Evolutionary conservation across 208 protist species (phyloP), one percentile per base, ranked within the genome.

Genomic region (Porcisia hertigi): DNA sequence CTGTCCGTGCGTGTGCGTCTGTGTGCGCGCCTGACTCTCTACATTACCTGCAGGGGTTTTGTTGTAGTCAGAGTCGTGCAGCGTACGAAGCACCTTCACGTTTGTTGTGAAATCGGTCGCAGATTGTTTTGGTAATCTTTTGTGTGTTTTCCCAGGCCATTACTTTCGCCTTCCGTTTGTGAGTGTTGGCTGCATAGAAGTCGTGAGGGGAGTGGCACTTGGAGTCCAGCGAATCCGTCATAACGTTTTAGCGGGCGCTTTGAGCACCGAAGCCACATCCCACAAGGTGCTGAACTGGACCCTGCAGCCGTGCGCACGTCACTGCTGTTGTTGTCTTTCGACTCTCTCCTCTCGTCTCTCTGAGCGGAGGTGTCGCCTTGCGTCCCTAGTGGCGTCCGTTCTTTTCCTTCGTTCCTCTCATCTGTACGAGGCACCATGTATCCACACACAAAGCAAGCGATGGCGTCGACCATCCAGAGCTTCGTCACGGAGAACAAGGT

Each of bases 401-500:
- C 45, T 41, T 14, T 49, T 52, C 66, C 49, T 16, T 39, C 16
- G 2, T 34, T 47, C 23, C 45, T 47, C 30, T 36, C 49, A 55
- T 39, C 74, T 66, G 57, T 49, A 1, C 41, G 55, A 36, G 66
- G 43, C n/a, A 43, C 45, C 66, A 86, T 86, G 79, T 81, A 86
- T 64, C 79, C 83, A 16, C 72, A 80, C 43, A 59, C 67, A n/a
- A 74, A 82, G 78, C 73, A 78, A 57, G 67, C 79, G 49, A 79
- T 65, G 57, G 64, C 67, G 64, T 63, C 49, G 65, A 82, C 87
- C 66, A 73, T 97, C 34, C 79, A 88, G n/a, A 71, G 67, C 69
- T 95, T 91, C 67, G 81, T 97, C 57, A 78, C 73, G 36, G 87
- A 88, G 52, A 82, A 86, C 78, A 86, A 86, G 53, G 43, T 97